Evolutionary conservation across 2,329 filamentous ascomycete genomes (phyloP).

Genomic region (Ascochyta viciae-villosae): DNA sequence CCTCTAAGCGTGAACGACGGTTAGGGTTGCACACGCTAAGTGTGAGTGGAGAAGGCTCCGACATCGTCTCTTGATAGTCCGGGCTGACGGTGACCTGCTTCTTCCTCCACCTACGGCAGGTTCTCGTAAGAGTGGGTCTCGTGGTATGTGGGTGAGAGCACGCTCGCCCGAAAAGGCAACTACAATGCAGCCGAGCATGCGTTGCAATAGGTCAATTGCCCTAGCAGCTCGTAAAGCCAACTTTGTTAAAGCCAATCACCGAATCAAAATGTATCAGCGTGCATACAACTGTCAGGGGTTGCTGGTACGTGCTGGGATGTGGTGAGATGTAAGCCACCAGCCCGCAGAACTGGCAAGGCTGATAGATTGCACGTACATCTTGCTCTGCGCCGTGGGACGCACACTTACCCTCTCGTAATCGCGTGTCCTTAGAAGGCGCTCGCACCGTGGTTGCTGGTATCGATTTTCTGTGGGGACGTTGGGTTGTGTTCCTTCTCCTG

Average conservation of each 20-base stretch:
- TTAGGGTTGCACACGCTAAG: conserved; percentile 43
- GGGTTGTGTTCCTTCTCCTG: conserved; percentile 6
- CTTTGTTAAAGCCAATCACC: conserved; percentile 17
- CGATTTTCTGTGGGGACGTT: conserved; percentile 12
- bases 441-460: conserved; percentile 12
- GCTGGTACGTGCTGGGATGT: conserved; percentile 23
- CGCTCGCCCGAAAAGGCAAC: conserved; percentile 20
- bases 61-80: conserved; percentile 21
- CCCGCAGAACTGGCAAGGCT: neutral
- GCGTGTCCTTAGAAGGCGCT: neutral
- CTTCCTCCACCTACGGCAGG: conserved; percentile 15
- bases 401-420: conserved; percentile 2
- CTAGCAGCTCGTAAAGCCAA: conserved; percentile 23
- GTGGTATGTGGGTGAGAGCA: conserved; percentile 22
- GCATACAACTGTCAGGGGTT: conserved; percentile 19
- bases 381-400: conserved; percentile 6
- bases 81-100: conserved; percentile 20
- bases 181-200: conserved; percentile 16
- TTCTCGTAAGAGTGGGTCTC: conserved; percentile 28
- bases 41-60: conserved; percentile 26
- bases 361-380: conserved; percentile 8
- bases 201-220: conserved; percentile 23
- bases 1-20: conserved; percentile 22
- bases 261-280: conserved; percentile 12
- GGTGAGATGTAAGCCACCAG: conserved; percentile 21